Base-by-base conservation (phyloP, 2,329 filamentous ascomycete genomes). In the Talaromyces amestolkiae region DNA sequence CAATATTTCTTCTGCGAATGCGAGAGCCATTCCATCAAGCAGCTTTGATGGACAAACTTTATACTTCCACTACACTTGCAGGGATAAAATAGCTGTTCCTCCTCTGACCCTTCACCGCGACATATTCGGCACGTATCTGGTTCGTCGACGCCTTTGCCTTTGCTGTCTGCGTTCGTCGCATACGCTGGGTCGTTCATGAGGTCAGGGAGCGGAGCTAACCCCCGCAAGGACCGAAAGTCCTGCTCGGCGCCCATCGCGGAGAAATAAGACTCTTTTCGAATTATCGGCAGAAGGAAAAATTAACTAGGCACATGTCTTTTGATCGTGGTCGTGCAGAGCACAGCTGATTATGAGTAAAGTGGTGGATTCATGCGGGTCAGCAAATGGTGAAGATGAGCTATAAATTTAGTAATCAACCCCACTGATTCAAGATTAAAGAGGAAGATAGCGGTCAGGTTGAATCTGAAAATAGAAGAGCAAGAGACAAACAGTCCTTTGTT, bases 1-100 rank as follows among this genome's bases (percentile, higher is more conserved):
- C 96, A 99, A 82, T 99, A 91, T 79, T 98, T 98, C 86, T 99
- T 99, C 77, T 99, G 93, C 1, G 95, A 98, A 78, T 99, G 96
- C 59, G 93, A 94, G 24, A 99, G 84, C 95, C 95, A 99, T 79
- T 98, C 93, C 90, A 99, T 97, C 79, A 99, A 82, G 77, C 95
- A 99, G 76, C 96, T 91, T 79, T 99, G 95, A 77, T 99, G 95
- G 68, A 99, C 95, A 74, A 91, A 97, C 81, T 97, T 97, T 81
- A 99, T 99, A 80, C 94, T 98, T 65, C 95, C 95, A 75, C 92
- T 97, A 82, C 95, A 99, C 83, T 97, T 97, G 88, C 95, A 99
- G 6, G 95, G 95, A 75, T 96, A 95, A 82, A 97, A 99, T 45
- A 99, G 85, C 66, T 92, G 93, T 75, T 98, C 95, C 3, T 91